A percentile compares a stretch with the other conserved stretches of the same genome.
Conservation (phyloP, 768 basidiomycete species). For the Pleurotus sapidus region DNA sequence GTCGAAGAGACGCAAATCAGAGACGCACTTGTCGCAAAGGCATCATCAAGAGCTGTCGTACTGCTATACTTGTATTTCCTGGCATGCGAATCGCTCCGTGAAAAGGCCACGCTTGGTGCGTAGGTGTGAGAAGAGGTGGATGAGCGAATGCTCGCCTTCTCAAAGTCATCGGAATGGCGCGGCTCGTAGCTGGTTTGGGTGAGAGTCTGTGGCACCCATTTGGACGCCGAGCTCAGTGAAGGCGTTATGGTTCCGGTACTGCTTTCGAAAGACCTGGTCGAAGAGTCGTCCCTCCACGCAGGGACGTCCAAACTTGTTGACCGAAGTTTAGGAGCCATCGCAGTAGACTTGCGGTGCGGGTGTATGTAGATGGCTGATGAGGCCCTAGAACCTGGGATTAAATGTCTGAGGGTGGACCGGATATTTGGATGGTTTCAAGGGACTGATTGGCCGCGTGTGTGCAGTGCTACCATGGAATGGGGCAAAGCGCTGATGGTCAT, state of each 20-base stretch:
- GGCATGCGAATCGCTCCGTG: background rate
- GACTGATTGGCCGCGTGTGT: too few relatives aligned
- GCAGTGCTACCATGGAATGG: too few relatives aligned
- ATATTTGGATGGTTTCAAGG: too few relatives aligned
- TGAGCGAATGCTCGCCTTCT: background rate
- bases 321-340: background rate
- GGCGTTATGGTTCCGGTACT: background rate
- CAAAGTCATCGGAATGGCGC: background rate
- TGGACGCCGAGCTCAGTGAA: background rate
- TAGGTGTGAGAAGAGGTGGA: constrained; percentile 1
- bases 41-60: constrained; percentile 3
- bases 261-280: too few relatives aligned
- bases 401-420: too few relatives aligned
- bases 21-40: background rate
- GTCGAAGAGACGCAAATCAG: background rate
- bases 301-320: background rate
- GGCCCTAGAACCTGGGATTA: too few relatives aligned
- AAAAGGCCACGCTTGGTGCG: background rate
- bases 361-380: too few relatives aligned
- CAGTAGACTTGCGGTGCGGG: background rate
- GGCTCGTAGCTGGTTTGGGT: background rate
- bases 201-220: background rate
- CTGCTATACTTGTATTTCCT: constrained; percentile 3
- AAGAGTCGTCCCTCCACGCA: background rate
- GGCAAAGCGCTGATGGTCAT: too few relatives aligned